Conservation (phyloP, 106 monocot genomes). For the Chionographis japonica region DNA sequence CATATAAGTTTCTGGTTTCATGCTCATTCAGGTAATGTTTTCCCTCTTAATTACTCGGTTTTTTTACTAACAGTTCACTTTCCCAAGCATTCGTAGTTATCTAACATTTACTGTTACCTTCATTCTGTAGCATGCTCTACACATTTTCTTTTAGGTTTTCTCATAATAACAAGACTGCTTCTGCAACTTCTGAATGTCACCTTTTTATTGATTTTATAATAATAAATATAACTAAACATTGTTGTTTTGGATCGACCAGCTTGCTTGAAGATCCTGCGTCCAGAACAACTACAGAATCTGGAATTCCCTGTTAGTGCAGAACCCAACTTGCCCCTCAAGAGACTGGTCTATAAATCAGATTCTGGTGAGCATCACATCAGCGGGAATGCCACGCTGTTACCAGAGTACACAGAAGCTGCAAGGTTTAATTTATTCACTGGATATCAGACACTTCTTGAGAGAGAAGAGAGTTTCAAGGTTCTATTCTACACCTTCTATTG, state of each 20-base stretch:
- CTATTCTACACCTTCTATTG: slow-evolving; percentile 8
- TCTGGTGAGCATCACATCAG: slow-evolving; percentile 9
- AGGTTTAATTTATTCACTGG: slow-evolving; percentile 91
- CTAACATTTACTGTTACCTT: neutral
- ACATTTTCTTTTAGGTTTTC: no score
- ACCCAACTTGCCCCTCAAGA: slow-evolving; percentile 39
- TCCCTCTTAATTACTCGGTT: no score
- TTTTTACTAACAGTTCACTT: neutral
- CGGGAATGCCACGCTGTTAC: slow-evolving; percentile 22
- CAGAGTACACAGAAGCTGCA: slow-evolving; percentile 19
- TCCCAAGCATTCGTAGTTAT: neutral
- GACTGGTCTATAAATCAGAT: slow-evolving; percentile 59
- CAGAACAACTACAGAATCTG: slow-evolving; percentile 55
- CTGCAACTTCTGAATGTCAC: no score
- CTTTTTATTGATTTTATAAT: no score
- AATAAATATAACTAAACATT: neutral
- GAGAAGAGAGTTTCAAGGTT: slow-evolving; percentile 94
- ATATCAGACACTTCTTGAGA: slow-evolving; percentile 63
- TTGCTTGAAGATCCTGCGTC: slow-evolving; percentile 69
- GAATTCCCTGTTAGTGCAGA: slow-evolving; percentile 46
- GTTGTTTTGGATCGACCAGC: slow-evolving; percentile 30
- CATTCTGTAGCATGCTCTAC: neutral
- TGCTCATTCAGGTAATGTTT: no score
- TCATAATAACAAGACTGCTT: no score
- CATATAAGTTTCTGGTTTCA: no score